phyloP scores from a whole-genome alignment of 2,329 filamentous ascomycete genomes.

The Alternaria sp. region DNA sequence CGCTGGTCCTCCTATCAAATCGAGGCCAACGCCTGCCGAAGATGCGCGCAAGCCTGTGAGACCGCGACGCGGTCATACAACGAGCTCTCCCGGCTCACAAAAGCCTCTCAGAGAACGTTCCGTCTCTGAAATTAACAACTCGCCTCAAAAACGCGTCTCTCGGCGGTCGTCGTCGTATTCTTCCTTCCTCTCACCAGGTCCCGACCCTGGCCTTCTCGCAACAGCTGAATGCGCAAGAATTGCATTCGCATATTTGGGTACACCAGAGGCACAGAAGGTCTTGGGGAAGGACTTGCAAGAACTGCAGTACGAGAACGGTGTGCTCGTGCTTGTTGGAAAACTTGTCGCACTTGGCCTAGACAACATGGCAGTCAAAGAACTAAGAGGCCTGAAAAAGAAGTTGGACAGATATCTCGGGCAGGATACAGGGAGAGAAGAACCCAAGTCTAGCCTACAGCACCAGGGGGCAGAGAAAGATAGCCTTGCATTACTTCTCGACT shows the following conservation, averaged over 20 bases:
- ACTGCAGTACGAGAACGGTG: constrained; percentile 76
- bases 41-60: constrained; percentile 34
- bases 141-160: constrained; percentile 53
- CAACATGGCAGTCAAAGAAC: constrained; percentile 73
- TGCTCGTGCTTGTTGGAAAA: constrained; percentile 73
- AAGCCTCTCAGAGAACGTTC: constrained; percentile 69
- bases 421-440: constrained; percentile 13
- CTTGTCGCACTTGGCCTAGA: constrained; percentile 71
- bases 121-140: constrained; percentile 67
- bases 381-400: constrained; percentile 70
- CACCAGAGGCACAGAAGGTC: constrained; percentile 61
- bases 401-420: constrained; percentile 57
- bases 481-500: constrained; percentile 69
- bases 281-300: constrained; percentile 65
- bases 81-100: constrained; percentile 56
- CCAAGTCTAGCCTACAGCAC: constrained; percentile 41
- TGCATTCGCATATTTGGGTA: constrained; percentile 71
- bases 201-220: constrained; percentile 56
- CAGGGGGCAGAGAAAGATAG: constrained; percentile 53
- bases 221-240: constrained; percentile 73
- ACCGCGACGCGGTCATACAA: constrained; percentile 28
- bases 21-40: constrained; percentile 38
- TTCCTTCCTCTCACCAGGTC: constrained; percentile 35
- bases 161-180: constrained; percentile 53
- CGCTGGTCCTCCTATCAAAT: constrained; percentile 27